These are phyloP conservation scores for Crithidia thermophila DNA, from an alignment of 208 protist genomes.

Conservation along the genomic window DNA sequence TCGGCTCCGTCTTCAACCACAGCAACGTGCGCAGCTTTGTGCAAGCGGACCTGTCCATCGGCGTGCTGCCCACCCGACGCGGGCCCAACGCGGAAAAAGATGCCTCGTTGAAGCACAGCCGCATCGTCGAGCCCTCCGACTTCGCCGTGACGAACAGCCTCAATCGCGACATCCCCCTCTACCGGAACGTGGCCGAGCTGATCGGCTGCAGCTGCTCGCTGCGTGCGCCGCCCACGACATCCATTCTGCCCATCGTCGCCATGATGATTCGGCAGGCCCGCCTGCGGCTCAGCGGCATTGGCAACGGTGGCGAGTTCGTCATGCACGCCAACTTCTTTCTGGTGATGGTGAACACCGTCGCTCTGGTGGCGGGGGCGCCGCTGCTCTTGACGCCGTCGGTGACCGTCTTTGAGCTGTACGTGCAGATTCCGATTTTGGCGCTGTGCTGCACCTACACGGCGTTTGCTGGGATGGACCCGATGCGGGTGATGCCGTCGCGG, in stretches of 20 bases:
- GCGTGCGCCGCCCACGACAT: slow-evolving; percentile 68
- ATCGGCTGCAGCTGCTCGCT: slow-evolving; percentile 84
- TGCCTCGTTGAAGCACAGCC: slow-evolving; percentile 43
- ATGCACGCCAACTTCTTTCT: slow-evolving; percentile 85
- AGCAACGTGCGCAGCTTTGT: slow-evolving; percentile 92
- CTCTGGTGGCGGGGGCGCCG: slow-evolving; percentile 57
- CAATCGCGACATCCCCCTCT: slow-evolving; percentile 78
- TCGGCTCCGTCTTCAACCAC: slow-evolving; percentile 93
- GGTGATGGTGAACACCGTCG: slow-evolving; percentile 63
- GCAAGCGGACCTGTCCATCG: slow-evolving; percentile 91
- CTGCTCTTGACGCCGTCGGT: slow-evolving; percentile 72
- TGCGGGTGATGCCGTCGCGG: slow-evolving; percentile 82
- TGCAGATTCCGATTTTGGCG: slow-evolving; percentile 81
- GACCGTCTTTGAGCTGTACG: slow-evolving; percentile 82
- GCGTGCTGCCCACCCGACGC: slow-evolving; percentile 83
- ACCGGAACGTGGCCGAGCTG: slow-evolving; percentile 86
- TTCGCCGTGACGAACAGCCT: slow-evolving; percentile 52
- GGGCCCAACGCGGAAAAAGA: slow-evolving; percentile 80
- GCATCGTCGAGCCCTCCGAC: slow-evolving; percentile 76
- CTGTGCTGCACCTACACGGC: slow-evolving; percentile 86
- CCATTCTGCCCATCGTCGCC: slow-evolving; percentile 81
- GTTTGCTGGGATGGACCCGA: slow-evolving; percentile 77
- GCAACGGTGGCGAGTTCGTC: slow-evolving; percentile 83
- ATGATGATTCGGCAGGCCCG: slow-evolving; percentile 86
- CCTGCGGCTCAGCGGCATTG: slow-evolving; percentile 79